Evolutionary conservation across 345 rosid genomes (phyloP), one percentile per base, ranked within the genome.

Genomic region (Camelina laxa): DNA sequence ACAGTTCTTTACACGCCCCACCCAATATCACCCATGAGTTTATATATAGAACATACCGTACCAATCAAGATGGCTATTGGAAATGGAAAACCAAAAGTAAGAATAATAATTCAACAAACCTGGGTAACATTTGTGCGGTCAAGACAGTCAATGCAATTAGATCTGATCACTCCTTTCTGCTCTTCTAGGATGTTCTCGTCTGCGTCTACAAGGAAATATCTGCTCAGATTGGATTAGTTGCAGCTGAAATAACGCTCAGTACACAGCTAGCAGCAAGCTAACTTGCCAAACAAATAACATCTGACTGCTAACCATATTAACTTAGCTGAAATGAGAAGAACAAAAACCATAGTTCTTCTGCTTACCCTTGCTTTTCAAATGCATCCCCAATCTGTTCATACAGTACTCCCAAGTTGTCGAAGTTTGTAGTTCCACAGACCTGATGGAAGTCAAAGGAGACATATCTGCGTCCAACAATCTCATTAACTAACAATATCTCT

Each of bases 91-190:
- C 15, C 27, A 38, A 24, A 41, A 48, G 70, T 42, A n/a, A 42
- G 30, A 63, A 45, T 9, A 63, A 45, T 9, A 47, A 16, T 38
- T 56, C 15, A 20, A 60, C 79, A 70, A 67, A 94, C 98, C 98
- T 94, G 98, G 65, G 96, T 91, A 30, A 94, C 98, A 80, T 94
- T 94, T 73, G 98, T 91, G 64, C 98, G 90, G 80, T 94, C 98
- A 70, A 94, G 92, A 84, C 96, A 94, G 74, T 94, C 98, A 61
- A 94, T 94, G 83, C 98, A 94, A 80, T 94, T 94, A 64, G 96
- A 84, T 82, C 98, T 87, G 70, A 94, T 63, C 33, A 90, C 80
- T 62, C 98, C 97, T 82, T 84, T 90, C 89, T 94, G 98, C 80
- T 94, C 93, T 80, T 79, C 89, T 66, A 88, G 80, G 77, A 87